phyloP scores from a whole-genome alignment of 345 rosid species.

The Acer saccharum region DNA sequence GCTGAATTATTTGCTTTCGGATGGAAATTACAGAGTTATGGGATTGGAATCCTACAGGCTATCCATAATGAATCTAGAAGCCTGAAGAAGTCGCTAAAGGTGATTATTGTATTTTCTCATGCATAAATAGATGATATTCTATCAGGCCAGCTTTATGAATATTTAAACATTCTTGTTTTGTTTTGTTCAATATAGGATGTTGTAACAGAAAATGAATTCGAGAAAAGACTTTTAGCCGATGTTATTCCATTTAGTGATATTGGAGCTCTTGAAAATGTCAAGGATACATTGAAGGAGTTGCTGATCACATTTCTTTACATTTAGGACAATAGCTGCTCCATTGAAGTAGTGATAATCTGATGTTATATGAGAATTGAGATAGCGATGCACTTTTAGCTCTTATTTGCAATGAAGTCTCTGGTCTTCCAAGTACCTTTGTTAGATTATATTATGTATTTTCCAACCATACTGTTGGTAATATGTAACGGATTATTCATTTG shows the following conservation, averaged over 20 bases:
- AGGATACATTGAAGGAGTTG: constrained; percentile 87
- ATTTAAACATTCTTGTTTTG: neutral
- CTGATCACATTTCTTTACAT: constrained; percentile 33
- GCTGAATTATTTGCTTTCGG: constrained; percentile 23
- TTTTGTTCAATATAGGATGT: constrained; percentile 59
- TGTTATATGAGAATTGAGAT: neutral
- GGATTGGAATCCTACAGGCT: constrained; percentile 66
- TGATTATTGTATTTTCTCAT: constrained; percentile 24
- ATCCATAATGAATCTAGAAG: constrained; percentile 70
- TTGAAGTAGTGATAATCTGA: neutral
- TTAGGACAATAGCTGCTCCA: constrained; percentile 1
- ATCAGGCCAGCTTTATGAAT: neutral
- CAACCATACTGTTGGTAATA: neutral
- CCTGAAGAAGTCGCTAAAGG: constrained; percentile 88
- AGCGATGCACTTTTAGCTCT: neutral
- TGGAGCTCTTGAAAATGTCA: constrained; percentile 90
- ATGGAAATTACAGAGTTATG: constrained; percentile 34
- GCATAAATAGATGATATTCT: neutral
- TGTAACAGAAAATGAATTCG: constrained; percentile 82
- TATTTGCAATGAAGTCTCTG: neutral
- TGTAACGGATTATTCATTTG: neutral
- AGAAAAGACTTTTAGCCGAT: constrained; percentile 74
- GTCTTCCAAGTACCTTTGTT: neutral
- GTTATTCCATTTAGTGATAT: constrained; percentile 85
- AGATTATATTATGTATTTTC: constrained; percentile 2